phyloP scores from a whole-genome alignment of 2,329 filamentous ascomycete genomes.

The Aureobasidium sp. region DNA sequence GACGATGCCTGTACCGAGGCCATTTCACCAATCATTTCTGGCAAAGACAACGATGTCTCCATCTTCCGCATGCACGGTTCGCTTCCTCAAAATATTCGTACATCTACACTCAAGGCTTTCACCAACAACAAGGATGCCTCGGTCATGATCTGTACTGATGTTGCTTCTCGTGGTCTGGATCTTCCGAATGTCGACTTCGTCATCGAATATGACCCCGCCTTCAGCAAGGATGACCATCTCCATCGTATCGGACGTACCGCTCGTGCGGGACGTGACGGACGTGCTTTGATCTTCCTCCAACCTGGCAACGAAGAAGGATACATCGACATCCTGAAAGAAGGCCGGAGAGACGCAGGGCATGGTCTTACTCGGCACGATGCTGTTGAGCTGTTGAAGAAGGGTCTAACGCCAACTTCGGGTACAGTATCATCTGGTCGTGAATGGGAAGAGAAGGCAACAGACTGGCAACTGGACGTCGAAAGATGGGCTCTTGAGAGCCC shows the following conservation, averaged over 20 bases:
- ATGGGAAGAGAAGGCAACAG: conserved; percentile 61
- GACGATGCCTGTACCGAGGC: conserved; percentile 51
- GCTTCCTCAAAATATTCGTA: conserved; percentile 78
- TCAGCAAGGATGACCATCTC: conserved; percentile 86
- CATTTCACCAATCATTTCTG: conserved; percentile 62
- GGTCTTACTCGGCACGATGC: conserved; percentile 56
- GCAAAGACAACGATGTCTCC: conserved; percentile 59
- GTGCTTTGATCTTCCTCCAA: conserved; percentile 81
- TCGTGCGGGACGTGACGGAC: conserved; percentile 79
- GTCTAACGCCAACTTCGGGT: conserved; percentile 40
- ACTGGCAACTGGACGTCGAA: conserved; percentile 60
- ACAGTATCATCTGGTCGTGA: conserved; percentile 34
- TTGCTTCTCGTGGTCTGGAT: conserved; percentile 91
- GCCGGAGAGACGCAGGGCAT: conserved; percentile 57
- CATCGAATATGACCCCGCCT: conserved; percentile 92
- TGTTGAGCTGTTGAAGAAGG: conserved; percentile 61
- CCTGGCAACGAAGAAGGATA: conserved; percentile 92
- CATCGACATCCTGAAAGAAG: conserved; percentile 66
- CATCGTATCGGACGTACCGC: conserved; percentile 93
- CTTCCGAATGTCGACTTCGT: conserved; percentile 92
- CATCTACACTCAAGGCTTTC: conserved; percentile 77
- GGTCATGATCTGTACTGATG: conserved; percentile 88
- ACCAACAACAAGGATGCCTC: conserved; percentile 65
- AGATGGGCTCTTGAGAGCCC: conserved; percentile 58
- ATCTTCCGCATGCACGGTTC: conserved; percentile 89